Conservation (phyloP, 495 filamentous ascomycete species). For the Hypomontagnella submonticulosa region DNA sequence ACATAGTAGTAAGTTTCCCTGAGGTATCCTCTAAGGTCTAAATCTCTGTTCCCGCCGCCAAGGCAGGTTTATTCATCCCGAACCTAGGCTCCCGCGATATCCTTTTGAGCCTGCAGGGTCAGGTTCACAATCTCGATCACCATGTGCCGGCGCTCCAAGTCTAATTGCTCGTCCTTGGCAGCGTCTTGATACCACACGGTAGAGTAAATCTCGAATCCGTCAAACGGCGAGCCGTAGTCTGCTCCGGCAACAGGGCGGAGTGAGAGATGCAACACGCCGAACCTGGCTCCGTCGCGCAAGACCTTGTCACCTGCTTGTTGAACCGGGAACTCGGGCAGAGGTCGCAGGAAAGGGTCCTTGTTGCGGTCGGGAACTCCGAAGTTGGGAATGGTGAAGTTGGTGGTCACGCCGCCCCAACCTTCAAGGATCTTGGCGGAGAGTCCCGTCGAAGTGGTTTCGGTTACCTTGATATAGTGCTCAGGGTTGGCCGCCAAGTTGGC, state of each 20-base stretch:
- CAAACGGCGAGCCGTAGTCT: conserved; percentile 31
- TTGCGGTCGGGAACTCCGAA: conserved; percentile 35
- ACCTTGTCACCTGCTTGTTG: conserved; percentile 46
- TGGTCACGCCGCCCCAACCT: conserved; percentile 47
- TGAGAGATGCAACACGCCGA: conserved; percentile 44
- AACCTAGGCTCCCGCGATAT: conserved; percentile 21
- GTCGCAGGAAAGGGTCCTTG: conserved; percentile 27
- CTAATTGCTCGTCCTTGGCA: conserved; percentile 33
- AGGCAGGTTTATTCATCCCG: no score
- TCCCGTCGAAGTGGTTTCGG: conserved; percentile 10
- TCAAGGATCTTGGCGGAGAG: conserved; percentile 45
- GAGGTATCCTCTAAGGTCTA: no score
- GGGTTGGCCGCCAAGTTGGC: conserved; percentile 46
- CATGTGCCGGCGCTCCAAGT: conserved; percentile 45
- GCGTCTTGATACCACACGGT: conserved; percentile 45
- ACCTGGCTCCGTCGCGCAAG: conserved; percentile 36
- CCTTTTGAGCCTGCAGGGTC: conserved; percentile 42
- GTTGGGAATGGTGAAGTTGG: conserved; percentile 47
- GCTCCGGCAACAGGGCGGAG: conserved; percentile 36
- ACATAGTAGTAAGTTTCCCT: no score
- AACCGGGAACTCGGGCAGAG: conserved; percentile 32
- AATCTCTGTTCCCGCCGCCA: no score
- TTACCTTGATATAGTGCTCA: conserved; percentile 47
- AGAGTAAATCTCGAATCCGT: conserved; percentile 45
- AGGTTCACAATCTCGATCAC: conserved; percentile 47